Conservation (phyloP, 2,329 filamentous ascomycete genomes). For the Niveomyces coronatus region DNA sequence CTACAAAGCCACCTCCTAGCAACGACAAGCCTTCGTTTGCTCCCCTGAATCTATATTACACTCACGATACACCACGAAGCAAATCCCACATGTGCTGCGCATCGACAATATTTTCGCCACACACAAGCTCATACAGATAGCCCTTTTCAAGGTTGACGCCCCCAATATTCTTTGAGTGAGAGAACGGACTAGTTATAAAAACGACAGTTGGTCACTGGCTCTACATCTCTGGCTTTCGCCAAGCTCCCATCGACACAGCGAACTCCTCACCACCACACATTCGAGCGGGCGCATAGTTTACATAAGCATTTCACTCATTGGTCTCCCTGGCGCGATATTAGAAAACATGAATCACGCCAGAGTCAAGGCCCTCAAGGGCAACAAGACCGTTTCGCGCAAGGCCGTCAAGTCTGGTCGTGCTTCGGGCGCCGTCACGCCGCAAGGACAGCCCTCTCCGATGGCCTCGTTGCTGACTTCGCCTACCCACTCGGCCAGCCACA, state of each 20-base stretch:
- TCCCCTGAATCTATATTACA: not conserved
- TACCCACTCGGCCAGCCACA: conserved; percentile 47
- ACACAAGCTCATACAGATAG: conserved; percentile 3
- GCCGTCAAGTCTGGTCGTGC: conserved; percentile 47
- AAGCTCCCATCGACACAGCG: not conserved
- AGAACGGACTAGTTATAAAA: too few species aligned
- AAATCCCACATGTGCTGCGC: conserved; percentile 7
- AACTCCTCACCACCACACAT: too few species aligned
- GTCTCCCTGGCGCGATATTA: too few species aligned
- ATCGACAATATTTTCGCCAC: conserved; percentile 6
- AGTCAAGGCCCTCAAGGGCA: conserved; percentile 58
- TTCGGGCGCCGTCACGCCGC: conserved; percentile 47
- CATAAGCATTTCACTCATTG: too few species aligned
- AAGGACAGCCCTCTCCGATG: conserved; percentile 40
- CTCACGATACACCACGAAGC: not conserved
- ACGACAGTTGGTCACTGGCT: too few species aligned
- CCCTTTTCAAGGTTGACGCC: not conserved
- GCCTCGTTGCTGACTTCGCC: conserved; percentile 48
- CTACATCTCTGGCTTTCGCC: not conserved
- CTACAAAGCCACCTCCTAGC: too few species aligned
- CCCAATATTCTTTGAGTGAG: too few species aligned
- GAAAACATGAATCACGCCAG: conserved; percentile 50
- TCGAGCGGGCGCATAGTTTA: too few species aligned
- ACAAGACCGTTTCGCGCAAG: conserved; percentile 64
- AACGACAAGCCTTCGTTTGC: too few species aligned